These are phyloP conservation scores for Cystofilobasidium capitatum DNA, from an alignment of 768 basidiomycete genomes.

Conservation along the genomic window DNA sequence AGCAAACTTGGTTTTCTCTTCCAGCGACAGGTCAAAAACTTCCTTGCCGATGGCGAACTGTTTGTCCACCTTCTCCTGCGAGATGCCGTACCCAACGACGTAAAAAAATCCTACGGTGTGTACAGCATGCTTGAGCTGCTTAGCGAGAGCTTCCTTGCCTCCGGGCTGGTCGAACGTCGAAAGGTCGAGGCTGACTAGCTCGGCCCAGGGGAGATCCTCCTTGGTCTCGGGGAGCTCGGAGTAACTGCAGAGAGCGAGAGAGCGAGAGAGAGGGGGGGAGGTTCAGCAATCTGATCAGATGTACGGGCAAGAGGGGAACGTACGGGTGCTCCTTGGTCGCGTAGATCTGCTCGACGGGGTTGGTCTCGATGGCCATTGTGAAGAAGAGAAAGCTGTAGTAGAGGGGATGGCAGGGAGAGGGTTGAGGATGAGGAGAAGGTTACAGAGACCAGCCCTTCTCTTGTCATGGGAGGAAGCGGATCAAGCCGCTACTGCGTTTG, in stretches of 20 bases:
- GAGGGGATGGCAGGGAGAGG: no score
- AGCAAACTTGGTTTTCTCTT: conserved; percentile 11
- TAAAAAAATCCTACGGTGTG: conserved; percentile 30
- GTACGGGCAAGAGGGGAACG: no score
- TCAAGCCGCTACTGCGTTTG: no score
- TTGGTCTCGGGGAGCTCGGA: conserved; percentile 36
- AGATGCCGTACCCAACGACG: conserved; percentile 10
- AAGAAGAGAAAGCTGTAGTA: no score
- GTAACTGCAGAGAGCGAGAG: conserved; percentile 31
- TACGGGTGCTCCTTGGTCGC: conserved; percentile 18
- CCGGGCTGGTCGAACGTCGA: conserved; percentile 42
- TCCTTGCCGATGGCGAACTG: conserved; percentile 21
- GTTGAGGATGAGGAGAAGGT: no score
- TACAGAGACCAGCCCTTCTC: no score
- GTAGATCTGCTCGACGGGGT: no score
- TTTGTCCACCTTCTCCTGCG: conserved; percentile 14
- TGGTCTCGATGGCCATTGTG: no score
- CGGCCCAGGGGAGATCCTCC: conserved; percentile 49
- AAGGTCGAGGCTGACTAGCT: conserved; percentile 46
- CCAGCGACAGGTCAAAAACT: conserved; percentile 9
- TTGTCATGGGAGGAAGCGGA: no score
- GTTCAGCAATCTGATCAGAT: no score
- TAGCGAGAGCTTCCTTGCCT: conserved; percentile 44
- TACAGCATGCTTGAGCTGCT: conserved; percentile 44
- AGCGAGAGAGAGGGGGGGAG: conserved; percentile 27